Evolutionary conservation across 495 filamentous ascomycete genomes (phyloP).

Genomic region (Achaetomiella virescens): DNA sequence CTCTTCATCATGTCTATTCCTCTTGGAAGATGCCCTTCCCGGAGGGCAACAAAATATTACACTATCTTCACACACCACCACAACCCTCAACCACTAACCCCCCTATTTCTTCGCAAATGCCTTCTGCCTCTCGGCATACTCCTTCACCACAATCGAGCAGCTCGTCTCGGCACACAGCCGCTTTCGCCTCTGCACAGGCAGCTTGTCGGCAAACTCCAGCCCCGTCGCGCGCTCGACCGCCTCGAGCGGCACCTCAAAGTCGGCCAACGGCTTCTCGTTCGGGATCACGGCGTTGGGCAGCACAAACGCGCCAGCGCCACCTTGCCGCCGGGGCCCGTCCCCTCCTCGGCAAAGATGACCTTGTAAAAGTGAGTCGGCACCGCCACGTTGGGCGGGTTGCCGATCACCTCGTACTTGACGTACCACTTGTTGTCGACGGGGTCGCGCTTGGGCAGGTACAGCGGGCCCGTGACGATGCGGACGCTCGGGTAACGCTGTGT

Average conservation of each 20-base stretch:
- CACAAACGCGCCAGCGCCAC: slow-evolving; percentile 91
- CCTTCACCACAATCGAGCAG: slow-evolving; percentile 73
- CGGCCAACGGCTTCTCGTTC: slow-evolving; percentile 73
- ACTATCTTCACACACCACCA: not conserved
- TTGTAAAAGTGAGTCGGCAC: slow-evolving; percentile 99
- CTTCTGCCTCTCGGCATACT: slow-evolving; percentile 64
- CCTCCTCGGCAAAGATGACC: slow-evolving; percentile 89
- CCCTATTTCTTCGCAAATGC: slow-evolving; percentile 38
- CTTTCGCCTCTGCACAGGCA: slow-evolving; percentile 66
- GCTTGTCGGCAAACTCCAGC: slow-evolving; percentile 76
- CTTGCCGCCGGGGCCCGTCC: slow-evolving; percentile 41
- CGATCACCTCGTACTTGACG: slow-evolving; percentile 95
- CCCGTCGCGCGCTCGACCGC: slow-evolving; percentile 86
- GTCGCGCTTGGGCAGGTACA: slow-evolving; percentile 81
- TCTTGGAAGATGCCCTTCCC: too few relatives aligned
- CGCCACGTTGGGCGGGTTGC: slow-evolving; percentile 85
- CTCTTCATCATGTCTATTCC: too few relatives aligned
- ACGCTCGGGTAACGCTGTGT: slow-evolving; percentile 76
- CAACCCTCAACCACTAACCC: not conserved
- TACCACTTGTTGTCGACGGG: slow-evolving; percentile 83
- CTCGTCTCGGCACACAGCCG: slow-evolving; percentile 77
- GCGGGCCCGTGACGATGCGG: slow-evolving; percentile 83
- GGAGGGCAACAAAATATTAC: too few relatives aligned
- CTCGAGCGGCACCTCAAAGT: slow-evolving; percentile 93
- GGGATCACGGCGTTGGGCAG: slow-evolving; percentile 87